Evolutionary conservation across 129 eudicot genomes (phyloP), one percentile per base, ranked within the genome.

Genomic region (Lactuca saligna): DNA sequence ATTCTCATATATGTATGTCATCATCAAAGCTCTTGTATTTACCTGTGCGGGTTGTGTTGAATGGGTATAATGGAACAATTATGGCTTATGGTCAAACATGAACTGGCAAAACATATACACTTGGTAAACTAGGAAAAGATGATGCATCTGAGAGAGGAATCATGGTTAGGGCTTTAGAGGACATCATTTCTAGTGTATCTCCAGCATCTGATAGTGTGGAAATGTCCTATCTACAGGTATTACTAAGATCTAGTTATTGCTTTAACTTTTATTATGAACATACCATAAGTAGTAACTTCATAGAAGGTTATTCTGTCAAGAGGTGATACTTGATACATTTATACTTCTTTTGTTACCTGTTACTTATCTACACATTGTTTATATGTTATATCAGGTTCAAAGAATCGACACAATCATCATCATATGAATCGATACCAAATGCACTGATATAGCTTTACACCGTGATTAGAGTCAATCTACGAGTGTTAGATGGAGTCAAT

Each of bases 31-130:
- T 68, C 33, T 74, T 85, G 67, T 20, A 49, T 66, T 75, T 51
- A 54, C 38, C 67, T 70, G 38, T 84, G 86, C 89, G 88, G 98
- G 91, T 95, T 82, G 98, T 92, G 60, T 74, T 92, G 63, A 83
- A 80, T 57, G 98, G 98, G 73, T 92, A 88, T 82, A 92, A 88
- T 82, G 98, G 98, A 78, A 92, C 98, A 69, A 76, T 92, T 68
- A 92, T 92, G 98, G 98, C 98, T 55, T 92, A 92, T 82, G 98
- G 98, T 61, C 98, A 92, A 84, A 92, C 98, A 37, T 95, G 98
- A 71, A 92, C 98, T 0, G 98, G 98, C 49, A 92, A 20, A 20
- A 20, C 25, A 0, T 20, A 20, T 20, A 20, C 25, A 20, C 25
- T 20, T 20, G 25, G 25, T 12, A 86, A 85, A 41, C 76, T 92